phyloP scores from a whole-genome alignment of 352 stramenopile species.

The Phytophthora tentaculata region DNA sequence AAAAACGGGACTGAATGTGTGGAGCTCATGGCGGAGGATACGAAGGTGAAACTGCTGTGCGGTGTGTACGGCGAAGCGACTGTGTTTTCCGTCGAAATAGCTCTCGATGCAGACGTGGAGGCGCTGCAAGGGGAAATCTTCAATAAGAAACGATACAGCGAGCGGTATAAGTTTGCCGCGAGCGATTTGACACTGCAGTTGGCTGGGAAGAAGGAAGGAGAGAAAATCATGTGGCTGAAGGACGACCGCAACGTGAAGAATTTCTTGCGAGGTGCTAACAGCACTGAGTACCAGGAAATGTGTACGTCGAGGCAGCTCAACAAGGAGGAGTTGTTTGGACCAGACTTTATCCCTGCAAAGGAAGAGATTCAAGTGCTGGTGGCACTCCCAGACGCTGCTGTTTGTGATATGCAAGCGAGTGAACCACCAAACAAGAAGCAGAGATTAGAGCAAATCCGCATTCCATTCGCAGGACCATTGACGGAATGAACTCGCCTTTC shows the following conservation, averaged over 20 bases:
- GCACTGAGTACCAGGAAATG: not conserved
- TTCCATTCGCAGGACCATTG: not conserved
- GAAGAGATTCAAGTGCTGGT: conserved; percentile 9
- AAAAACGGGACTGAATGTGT: too few relatives aligned
- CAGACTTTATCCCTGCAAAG: not conserved
- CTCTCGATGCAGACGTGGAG: too few relatives aligned
- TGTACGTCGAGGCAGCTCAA: conserved; percentile 2
- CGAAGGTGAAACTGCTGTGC: too few relatives aligned
- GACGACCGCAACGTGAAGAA: not conserved
- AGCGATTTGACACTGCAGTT: not conserved
- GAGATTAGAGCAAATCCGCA: not conserved
- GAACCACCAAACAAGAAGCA: too few relatives aligned
- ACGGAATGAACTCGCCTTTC: not conserved
- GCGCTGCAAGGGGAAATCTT: too few relatives aligned
- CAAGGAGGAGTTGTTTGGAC: not conserved
- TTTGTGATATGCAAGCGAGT: too few relatives aligned
- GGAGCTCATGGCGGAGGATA: too few relatives aligned
- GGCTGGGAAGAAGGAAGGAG: conserved; percentile 2
- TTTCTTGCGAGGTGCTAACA: not conserved
- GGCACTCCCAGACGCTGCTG: not conserved
- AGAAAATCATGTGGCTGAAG: too few relatives aligned
- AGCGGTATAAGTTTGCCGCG: too few relatives aligned
- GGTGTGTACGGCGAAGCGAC: too few relatives aligned
- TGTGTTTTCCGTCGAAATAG: too few relatives aligned
- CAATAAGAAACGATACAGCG: too few relatives aligned